These are phyloP conservation scores for Heritiera fomes DNA, from an alignment of 345 rosid species.

Conservation along the genomic window DNA sequence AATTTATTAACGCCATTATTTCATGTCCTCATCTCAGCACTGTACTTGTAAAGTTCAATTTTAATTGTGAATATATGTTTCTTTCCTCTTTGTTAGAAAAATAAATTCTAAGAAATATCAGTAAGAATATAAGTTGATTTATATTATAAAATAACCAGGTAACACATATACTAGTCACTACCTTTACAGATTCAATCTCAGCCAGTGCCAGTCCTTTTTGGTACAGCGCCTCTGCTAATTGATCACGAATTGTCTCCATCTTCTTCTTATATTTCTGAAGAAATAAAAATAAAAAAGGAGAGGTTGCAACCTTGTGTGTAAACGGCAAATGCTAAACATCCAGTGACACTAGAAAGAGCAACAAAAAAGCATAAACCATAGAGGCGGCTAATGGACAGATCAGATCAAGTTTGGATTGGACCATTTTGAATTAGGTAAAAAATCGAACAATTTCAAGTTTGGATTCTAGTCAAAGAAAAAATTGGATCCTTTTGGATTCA, in stretches of 20 bases:
- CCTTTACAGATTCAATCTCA: conserved; percentile 67
- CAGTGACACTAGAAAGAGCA: neutral
- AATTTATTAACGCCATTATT: neutral
- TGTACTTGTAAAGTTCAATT: neutral
- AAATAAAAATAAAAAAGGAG: neutral
- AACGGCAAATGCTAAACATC: neutral
- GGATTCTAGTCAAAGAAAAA: no score
- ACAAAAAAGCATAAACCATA: neutral
- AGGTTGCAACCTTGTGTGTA: neutral
- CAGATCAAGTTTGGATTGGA: no score
- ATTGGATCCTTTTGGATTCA: no score
- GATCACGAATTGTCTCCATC: conserved; percentile 87
- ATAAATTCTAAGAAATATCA: neutral
- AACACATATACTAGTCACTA: conserved; percentile 17
- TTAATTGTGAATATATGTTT: neutral
- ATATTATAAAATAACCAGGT: neutral
- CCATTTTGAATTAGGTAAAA: no score
- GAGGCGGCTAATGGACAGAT: no score
- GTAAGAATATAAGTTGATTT: neutral
- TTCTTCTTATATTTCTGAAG: conserved; percentile 62
- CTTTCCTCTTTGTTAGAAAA: neutral
- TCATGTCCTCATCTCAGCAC: neutral
- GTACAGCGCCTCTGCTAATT: conserved; percentile 78
- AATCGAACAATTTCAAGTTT: no score
- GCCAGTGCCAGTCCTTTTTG: conserved; percentile 82